phyloP scores from a whole-genome alignment of 2,329 filamentous ascomycete genomes.

The Trichophyton benhamiae region DNA sequence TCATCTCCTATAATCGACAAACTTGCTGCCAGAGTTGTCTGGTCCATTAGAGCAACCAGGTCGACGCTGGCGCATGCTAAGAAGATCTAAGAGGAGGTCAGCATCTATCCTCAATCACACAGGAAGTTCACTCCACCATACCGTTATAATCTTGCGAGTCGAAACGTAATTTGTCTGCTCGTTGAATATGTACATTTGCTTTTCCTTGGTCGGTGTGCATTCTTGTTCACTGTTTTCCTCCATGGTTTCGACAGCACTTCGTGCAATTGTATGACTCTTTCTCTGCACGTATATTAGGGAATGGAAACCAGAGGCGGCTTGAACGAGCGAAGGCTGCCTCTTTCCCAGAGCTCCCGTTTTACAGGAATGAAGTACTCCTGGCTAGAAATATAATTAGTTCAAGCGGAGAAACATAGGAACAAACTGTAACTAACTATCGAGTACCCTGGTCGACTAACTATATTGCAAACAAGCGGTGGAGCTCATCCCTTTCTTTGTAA shows the following conservation, averaged over 20 bases:
- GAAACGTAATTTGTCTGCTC: constrained; percentile 48
- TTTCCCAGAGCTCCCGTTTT: not conserved
- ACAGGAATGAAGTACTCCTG: not conserved
- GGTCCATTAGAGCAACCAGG: constrained; percentile 45
- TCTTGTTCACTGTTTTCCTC: not conserved
- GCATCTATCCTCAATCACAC: not conserved
- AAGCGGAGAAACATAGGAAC: not conserved
- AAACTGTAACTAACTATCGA: no score
- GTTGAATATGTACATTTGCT: constrained; percentile 32
- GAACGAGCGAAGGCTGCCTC: not conserved
- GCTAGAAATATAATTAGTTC: not conserved
- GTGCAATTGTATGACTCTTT: not conserved
- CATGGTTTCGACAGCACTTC: not conserved
- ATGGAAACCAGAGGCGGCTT: not conserved
- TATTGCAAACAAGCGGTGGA: not conserved
- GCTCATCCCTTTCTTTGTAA: no score
- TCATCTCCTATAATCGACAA: constrained; percentile 43
- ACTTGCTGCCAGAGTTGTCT: constrained; percentile 45
- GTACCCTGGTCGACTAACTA: not conserved
- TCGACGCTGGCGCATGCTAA: constrained; percentile 46
- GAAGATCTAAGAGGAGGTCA: constrained; percentile 36
- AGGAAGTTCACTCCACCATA: constrained; percentile 15
- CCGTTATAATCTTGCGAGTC: constrained; percentile 40
- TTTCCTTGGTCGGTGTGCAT: constrained; percentile 12
- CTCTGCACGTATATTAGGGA: not conserved